phyloP scores from a whole-genome alignment of 129 eudicot genomes.

The Escallonia rubra region DNA sequence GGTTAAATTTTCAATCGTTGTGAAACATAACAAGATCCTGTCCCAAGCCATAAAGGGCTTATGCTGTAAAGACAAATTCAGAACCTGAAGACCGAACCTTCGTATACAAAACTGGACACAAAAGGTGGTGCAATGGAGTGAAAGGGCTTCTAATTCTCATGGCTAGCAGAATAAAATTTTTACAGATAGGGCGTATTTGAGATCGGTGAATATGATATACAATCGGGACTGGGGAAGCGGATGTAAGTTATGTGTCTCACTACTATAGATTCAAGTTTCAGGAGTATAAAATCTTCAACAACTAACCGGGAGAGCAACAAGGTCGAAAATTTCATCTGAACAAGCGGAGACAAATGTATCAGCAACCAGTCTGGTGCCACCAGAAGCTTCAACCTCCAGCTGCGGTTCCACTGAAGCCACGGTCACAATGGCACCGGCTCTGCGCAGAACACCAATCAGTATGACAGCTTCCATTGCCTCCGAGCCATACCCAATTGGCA shows the following conservation, averaged over 20 bases:
- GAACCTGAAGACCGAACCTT: no score
- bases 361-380: slow-evolving; percentile 76
- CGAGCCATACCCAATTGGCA: slow-evolving; percentile 90
- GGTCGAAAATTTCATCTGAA: slow-evolving; percentile 57
- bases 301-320: slow-evolving; percentile 83
- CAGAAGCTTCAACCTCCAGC: slow-evolving; percentile 75
- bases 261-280: no score
- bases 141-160: no score
- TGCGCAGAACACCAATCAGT: slow-evolving; percentile 69
- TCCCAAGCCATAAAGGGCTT: no score
- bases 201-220: neutral
- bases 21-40: no score
- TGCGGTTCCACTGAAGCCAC: slow-evolving; percentile 89
- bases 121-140: no score
- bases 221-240: no score
- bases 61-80: no score
- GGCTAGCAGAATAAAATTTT: no score
- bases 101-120: no score
- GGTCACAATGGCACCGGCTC: slow-evolving; percentile 79
- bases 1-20: no score
- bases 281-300: slow-evolving; percentile 10
- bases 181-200: neutral
- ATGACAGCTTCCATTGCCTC: slow-evolving; percentile 97
- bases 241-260: no score
- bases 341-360: slow-evolving; percentile 62